Percentiles rank a stretch among this genome's conserved stretches.
Evolutionary conservation across 1,284 basidiomycete genomes (phyloP).

Genomic region (Earliella scabrosa): DNA sequence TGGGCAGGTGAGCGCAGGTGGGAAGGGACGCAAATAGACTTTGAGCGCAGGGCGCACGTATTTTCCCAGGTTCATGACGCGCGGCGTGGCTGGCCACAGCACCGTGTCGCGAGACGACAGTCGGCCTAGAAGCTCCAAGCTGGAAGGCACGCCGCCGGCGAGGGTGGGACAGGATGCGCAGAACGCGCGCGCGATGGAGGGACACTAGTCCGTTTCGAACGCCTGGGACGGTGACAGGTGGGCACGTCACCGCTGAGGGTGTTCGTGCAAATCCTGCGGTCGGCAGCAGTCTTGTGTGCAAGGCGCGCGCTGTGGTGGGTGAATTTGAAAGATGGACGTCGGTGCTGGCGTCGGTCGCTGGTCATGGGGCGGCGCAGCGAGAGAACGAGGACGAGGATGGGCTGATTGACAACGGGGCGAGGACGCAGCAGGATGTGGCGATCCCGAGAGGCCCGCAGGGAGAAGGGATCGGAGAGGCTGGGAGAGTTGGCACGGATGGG

Average conservation of each 20-base stretch:
- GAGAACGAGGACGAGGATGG: background rate
- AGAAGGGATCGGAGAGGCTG: background rate
- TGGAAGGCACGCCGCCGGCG: too few species aligned
- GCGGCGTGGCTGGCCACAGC: too few species aligned
- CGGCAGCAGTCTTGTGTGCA: background rate
- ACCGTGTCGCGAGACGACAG: too few species aligned
- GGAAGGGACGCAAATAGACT: conserved; percentile 8
- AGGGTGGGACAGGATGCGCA: too few species aligned
- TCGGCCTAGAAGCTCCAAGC: too few species aligned
- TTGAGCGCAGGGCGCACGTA: background rate
- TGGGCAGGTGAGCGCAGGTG: background rate
- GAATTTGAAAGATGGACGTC: background rate
- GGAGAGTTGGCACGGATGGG: background rate
- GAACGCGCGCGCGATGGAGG: too few species aligned
- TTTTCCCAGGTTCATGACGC: conserved; percentile 2
- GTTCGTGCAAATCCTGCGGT: background rate
- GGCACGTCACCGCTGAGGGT: background rate
- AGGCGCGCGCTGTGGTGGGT: background rate
- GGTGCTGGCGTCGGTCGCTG: background rate
- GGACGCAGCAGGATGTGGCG: too few species aligned
- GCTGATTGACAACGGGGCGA: background rate
- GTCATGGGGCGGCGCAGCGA: too few species aligned
- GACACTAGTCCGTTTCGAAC: too few species aligned
- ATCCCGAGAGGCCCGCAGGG: background rate
- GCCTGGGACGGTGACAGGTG: background rate